These are phyloP conservation scores for Fusarium secorum DNA, from an alignment of 2,329 filamentous ascomycete genomes.

Conservation along the genomic window DNA sequence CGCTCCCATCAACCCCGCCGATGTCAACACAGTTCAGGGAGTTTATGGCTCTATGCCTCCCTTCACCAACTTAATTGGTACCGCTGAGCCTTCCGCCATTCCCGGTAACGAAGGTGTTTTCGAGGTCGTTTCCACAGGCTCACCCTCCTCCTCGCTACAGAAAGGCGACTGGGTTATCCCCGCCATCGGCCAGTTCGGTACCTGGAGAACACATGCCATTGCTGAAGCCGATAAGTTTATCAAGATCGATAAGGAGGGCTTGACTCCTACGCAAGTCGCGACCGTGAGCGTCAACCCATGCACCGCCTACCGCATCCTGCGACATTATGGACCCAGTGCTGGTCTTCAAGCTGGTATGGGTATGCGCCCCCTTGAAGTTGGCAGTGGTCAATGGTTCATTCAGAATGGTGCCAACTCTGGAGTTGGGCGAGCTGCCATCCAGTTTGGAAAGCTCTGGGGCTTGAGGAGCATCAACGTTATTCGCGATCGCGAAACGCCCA, in stretches of 20 bases:
- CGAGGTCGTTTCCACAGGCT: slow-evolving; percentile 78
- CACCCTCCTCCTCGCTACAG: slow-evolving; percentile 60
- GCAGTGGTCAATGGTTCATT: slow-evolving; percentile 84
- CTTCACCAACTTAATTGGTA: slow-evolving; percentile 80
- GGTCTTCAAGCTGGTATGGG: slow-evolving; percentile 55
- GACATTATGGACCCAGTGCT: slow-evolving; percentile 71
- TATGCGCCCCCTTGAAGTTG: slow-evolving; percentile 55
- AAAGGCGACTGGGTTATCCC: slow-evolving; percentile 96
- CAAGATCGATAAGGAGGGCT: slow-evolving; percentile 73
- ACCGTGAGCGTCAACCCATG: slow-evolving; percentile 93
- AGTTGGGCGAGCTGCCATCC: slow-evolving; percentile 89
- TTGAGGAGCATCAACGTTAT: slow-evolving; percentile 91
- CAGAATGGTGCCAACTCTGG: slow-evolving; percentile 97
- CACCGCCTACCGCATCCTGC: slow-evolving; percentile 92
- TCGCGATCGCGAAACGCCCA: slow-evolving; percentile 70
- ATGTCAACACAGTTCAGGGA: slow-evolving; percentile 98
- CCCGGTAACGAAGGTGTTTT: slow-evolving; percentile 94
- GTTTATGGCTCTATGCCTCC: slow-evolving; percentile 88
- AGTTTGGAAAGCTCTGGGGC: slow-evolving; percentile 86
- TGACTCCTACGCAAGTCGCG: slow-evolving; percentile 80
- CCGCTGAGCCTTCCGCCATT: slow-evolving; percentile 76
- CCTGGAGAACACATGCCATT: slow-evolving; percentile 91
- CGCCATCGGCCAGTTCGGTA: slow-evolving; percentile 82
- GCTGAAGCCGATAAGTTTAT: slow-evolving; percentile 66
- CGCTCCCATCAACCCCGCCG: slow-evolving; percentile 93